phyloP scores from a whole-genome alignment of 148 eudicot genomes.

The Nepenthes gracilis region DNA sequence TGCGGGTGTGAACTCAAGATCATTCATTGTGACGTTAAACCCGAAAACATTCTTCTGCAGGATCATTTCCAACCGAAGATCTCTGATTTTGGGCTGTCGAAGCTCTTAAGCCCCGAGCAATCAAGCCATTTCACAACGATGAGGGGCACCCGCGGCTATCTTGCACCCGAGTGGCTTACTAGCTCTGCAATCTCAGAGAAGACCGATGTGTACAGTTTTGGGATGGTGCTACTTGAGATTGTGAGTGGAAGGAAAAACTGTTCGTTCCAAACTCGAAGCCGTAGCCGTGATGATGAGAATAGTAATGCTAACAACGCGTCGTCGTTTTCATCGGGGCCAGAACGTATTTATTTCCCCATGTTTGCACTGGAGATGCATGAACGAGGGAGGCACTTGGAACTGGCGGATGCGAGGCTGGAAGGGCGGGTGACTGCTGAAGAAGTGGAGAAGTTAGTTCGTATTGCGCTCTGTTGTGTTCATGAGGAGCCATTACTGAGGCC shows the following conservation, averaged over 20 bases:
- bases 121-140: conserved; percentile 71
- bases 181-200: conserved; percentile 74
- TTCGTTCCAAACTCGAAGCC: conserved; percentile 22
- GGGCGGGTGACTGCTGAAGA: conserved; percentile 53
- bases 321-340: conserved; percentile 21
- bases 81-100: conserved; percentile 84
- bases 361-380: conserved; percentile 75
- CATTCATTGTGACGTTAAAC: conserved; percentile 83
- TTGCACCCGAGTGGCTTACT: conserved; percentile 96
- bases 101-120: conserved; percentile 60
- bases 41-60: conserved; percentile 72
- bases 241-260: conserved; percentile 83
- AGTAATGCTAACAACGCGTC: conserved; percentile 21
- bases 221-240: conserved; percentile 76
- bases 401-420: conserved; percentile 54
- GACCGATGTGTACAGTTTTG: conserved; percentile 81
- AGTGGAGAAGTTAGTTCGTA: conserved; percentile 47
- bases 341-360: conserved; percentile 49
- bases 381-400: conserved; percentile 53
- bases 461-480: conserved; percentile 66
- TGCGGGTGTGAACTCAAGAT: conserved; percentile 66
- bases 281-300: conserved; percentile 31
- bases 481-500: conserved; percentile 70
- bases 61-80: conserved; percentile 48
- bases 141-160: conserved; percentile 93